Base-by-base conservation (phyloP, 192 early-diverging fungal species). In the Physocladia obscura region DNA sequence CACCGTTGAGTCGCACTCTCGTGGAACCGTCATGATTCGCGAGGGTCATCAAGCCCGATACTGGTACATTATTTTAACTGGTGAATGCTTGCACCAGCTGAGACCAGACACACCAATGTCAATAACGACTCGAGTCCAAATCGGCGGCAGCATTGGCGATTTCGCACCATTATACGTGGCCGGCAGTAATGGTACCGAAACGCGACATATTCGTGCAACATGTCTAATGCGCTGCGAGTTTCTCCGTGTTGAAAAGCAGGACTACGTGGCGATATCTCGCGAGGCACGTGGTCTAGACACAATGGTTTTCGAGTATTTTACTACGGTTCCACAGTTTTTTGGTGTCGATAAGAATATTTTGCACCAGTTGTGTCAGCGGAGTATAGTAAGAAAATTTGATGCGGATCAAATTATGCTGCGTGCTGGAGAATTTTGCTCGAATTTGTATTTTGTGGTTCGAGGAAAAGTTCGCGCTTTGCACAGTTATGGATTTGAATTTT, bases 401-500 rank as follows among this genome's bases (percentile, higher is more conserved):
- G 48, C 61, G 13, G 70, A 64, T 24, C 40, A 55, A 31, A 48
- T 72, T 2, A 40, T 72, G 13, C 37, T 72, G 13, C 70, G 70
- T 4, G 70, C 70, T 37, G 70, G 70, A 27, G 70, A 72, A 37
- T 17, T 40, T 19, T 72, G 70, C 37, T 50, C 70, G 26, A 72
- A 72, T 60, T 6, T 62, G 26, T 72, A 72, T 48, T 72, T 72
- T 31, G 50, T 72, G 27, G 55, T 72, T 13, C 21, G 37, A n/a
- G 70, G 70, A 4, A 62, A 63, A 55, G 36, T 51, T 24, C 58
- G 70, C 1, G 70, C 70, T 22, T 38, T 72, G 17, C 70, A 72
- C 50, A 49, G 40, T 44, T 44, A n/a, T 13, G 40, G n/a, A n/a
- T n/a, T n/a, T 64, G 40, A 48, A n/a, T n/a, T n/a, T n/a, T n/a